These are phyloP conservation scores for Coniosporium tulheliwenetii DNA, from an alignment of 2,329 filamentous ascomycete species.

Conservation along the genomic window DNA sequence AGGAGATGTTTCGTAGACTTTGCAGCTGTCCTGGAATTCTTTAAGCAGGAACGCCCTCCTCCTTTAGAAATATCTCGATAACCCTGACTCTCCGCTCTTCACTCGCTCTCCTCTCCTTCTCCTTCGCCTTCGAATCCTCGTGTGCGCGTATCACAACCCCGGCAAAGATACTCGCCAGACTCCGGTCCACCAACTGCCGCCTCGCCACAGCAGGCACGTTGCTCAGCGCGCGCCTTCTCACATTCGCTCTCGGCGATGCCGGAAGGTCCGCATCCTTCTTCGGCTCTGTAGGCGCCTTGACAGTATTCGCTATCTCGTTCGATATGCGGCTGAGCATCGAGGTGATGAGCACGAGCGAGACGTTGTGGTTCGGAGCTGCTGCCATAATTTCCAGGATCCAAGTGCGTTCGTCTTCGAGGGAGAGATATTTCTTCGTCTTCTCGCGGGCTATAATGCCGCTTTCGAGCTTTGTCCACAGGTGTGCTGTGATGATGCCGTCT, in stretches of 20 bases:
- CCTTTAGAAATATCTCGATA: constrained; percentile 51
- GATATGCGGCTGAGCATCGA: constrained; percentile 53
- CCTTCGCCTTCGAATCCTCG: constrained; percentile 19
- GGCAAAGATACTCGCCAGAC: constrained; percentile 51
- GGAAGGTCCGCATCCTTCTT: constrained; percentile 12
- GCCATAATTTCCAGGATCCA: constrained; percentile 61
- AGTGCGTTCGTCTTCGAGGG: constrained; percentile 40
- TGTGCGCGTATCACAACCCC: constrained; percentile 42
- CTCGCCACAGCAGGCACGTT: constrained; percentile 35
- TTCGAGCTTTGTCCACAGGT: constrained; percentile 57
- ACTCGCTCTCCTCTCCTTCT: constrained; percentile 42
- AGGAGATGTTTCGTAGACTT: too few relatives aligned
- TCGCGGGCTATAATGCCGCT: constrained; percentile 34
- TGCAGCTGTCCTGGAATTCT: too few relatives aligned
- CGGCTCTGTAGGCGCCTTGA: constrained; percentile 7
- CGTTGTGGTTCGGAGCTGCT: constrained; percentile 61
- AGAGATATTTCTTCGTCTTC: constrained; percentile 27
- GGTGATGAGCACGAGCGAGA: constrained; percentile 76
- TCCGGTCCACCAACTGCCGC: constrained; percentile 42
- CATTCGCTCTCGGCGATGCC: constrained; percentile 15
- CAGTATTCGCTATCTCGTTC: constrained; percentile 28
- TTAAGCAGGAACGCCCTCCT: too few relatives aligned
- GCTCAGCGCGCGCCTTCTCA: constrained; percentile 20
- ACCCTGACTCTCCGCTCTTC: constrained; percentile 51
- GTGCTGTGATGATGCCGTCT: constrained; percentile 61